Conservation (phyloP, 176 grass and related monocot species). For the Cenchrus fungigraminus region DNA sequence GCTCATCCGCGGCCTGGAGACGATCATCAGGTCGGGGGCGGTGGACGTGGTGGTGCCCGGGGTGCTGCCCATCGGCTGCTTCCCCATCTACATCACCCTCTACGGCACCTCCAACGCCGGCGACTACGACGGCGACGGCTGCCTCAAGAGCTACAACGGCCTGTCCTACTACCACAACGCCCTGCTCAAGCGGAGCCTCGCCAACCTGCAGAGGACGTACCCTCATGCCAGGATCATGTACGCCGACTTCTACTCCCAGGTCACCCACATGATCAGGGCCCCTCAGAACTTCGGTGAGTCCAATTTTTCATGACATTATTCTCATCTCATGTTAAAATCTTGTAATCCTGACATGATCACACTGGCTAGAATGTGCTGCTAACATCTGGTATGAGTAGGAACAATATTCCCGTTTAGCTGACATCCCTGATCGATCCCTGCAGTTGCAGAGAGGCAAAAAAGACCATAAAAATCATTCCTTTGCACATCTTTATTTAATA, state of each 20-base stretch:
- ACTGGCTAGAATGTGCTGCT: neutral
- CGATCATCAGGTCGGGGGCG: conserved; percentile 40
- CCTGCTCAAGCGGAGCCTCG: conserved; percentile 44
- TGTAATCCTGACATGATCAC: too few species aligned
- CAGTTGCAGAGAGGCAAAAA: neutral
- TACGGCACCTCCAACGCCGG: conserved; percentile 49
- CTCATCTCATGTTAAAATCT: neutral
- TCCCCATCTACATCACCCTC: conserved; percentile 64
- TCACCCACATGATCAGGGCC: conserved; percentile 43
- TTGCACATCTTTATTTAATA: neutral
- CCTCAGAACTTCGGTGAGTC: conserved; percentile 64
- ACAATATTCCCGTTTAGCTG: neutral
- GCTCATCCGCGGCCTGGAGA: conserved; percentile 53
- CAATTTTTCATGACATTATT: neutral
- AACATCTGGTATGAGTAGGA: neutral
- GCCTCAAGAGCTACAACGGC: conserved; percentile 57
- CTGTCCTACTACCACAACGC: conserved; percentile 69
- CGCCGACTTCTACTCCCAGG: conserved; percentile 63
- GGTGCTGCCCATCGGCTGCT: conserved; percentile 62
- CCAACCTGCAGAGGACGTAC: conserved; percentile 50
- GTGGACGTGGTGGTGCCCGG: conserved; percentile 65
- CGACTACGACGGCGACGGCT: conserved; percentile 65
- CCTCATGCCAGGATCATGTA: conserved; percentile 61
- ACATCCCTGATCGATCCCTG: neutral
- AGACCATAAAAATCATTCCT: neutral